These are phyloP conservation scores for Dendryphion nanum DNA, from an alignment of 2,329 filamentous ascomycete species.

Conservation along the genomic window DNA sequence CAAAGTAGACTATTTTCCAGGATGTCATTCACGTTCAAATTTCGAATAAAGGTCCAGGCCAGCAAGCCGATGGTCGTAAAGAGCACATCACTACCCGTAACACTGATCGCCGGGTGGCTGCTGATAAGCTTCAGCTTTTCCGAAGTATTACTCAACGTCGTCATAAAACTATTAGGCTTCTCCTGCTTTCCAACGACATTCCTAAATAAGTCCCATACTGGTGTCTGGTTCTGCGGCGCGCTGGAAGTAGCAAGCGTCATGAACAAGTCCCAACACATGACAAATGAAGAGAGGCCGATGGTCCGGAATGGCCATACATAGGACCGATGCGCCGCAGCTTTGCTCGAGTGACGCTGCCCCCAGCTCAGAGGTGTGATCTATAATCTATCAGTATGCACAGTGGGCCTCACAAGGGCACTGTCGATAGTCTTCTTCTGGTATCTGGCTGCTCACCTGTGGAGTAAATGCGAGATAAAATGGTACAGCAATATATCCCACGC, in stretches of 20 bases:
- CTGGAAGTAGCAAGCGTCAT: constrained; percentile 47
- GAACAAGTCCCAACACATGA: constrained; percentile 49
- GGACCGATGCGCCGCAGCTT: constrained; percentile 39
- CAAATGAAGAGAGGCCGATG: constrained; percentile 45
- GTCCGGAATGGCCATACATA: constrained; percentile 50
- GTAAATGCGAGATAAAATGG: constrained; percentile 38
- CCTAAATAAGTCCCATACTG: constrained; percentile 31
- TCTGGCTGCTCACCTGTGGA: constrained; percentile 21
- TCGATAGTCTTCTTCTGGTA: not conserved
- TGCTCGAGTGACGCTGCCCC: constrained; percentile 47
- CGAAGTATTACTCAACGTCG: constrained; percentile 21
- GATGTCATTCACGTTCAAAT: constrained; percentile 52
- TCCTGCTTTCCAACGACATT: constrained; percentile 48
- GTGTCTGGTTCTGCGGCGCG: constrained; percentile 46
- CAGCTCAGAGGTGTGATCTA: constrained; percentile 49
- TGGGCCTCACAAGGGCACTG: not conserved
- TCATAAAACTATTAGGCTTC: constrained; percentile 21
- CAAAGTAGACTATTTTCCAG: constrained; percentile 38
- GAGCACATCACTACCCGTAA: constrained; percentile 59
- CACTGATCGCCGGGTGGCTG: constrained; percentile 59
- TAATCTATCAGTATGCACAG: constrained; percentile 9
- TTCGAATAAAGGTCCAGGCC: constrained; percentile 57
- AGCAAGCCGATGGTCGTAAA: constrained; percentile 55
- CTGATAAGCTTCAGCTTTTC: constrained; percentile 50
- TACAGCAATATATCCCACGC: constrained; percentile 25